Base-by-base conservation (phyloP, 805 yeast genomes). In the Nakazawaea ernobii region DNA sequence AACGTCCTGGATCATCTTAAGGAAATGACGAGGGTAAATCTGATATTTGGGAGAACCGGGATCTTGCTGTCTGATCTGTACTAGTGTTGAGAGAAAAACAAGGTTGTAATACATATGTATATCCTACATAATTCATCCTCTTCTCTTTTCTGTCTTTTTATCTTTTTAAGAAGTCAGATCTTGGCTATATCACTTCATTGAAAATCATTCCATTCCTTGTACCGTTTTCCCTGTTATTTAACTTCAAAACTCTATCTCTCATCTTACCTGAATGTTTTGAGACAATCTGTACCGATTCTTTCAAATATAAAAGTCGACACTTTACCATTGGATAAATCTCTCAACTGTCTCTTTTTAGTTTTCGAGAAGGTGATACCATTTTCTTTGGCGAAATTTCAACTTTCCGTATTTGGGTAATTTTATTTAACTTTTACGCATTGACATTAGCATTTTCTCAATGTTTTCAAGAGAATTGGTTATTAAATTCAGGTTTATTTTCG, bases 301-400 rank as follows among this genome's bases (percentile, higher is more conserved):
- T 70, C 77, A 36, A 77, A 71, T n/a, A 69, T 57, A 10, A 70
- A 63, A 11, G 80, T 75, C 15, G 73, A 73, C 7, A 82, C 80
- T 48, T 70, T 68, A 43, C 84, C 87, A 39, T 71, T 67, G 53
- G 75, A 71, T 52, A 78, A 59, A 46, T 69, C 69, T 56, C 94
- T 71, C 47, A 83, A 69, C 52, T 83, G 79, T 8, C 89, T 91
- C 65, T 81, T 83, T 55, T 72, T 74, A 27, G 74, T 80, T 56
- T 77, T 82, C 3, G 96, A 80, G 37, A 92, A 68, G n/a, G 94
- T 75, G 47, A 92, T 86, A 11, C 98, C 98, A 5, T 95, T 95
- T 14, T 92, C 92, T 52, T 71, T 75, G 7, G 99, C 97, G 43
- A n/a, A n/a, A n/a, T n/a, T n/a, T n/a, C n/a, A n/a, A n/a, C 44